These are phyloP conservation scores for Boletus hoseneyae DNA, from an alignment of 1,284 basidiomycete species.

Conservation along the genomic window DNA sequence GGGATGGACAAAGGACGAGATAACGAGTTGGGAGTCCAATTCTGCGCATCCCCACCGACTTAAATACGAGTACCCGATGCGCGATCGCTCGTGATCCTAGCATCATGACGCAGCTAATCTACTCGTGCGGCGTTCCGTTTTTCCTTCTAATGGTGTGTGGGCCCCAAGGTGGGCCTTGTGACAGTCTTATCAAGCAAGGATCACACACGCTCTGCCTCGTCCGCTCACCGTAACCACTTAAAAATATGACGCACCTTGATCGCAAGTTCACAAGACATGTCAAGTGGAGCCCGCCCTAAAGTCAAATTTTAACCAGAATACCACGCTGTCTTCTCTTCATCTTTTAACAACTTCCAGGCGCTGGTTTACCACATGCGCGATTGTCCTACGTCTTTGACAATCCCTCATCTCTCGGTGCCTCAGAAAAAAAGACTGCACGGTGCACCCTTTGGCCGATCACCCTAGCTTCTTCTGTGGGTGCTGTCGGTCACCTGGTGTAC, in stretches of 20 bases:
- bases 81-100: constrained; percentile 6
- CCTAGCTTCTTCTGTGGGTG: constrained; percentile 42
- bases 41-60: neutral
- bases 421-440: constrained; percentile 42
- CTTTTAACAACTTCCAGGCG: constrained; percentile 65
- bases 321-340: constrained; percentile 33
- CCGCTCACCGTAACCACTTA: neutral
- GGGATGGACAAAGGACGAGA: constrained; percentile 10
- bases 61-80: constrained; percentile 14
- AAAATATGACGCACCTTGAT: neutral
- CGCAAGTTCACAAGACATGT: neutral
- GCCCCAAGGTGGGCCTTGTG: no score
- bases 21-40: constrained; percentile 12
- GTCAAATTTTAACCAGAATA: neutral
- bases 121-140: neutral
- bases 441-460: constrained; percentile 64
- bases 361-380: constrained; percentile 56
- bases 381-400: constrained; percentile 38
- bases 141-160: neutral
- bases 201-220: neutral
- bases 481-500: constrained; percentile 63
- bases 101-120: neutral
- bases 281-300: constrained; percentile 45
- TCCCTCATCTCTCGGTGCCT: constrained; percentile 56
- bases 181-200: constrained; percentile 2